Percentiles rank a stretch among this genome's conserved stretches.
Evolutionary conservation across 768 basidiomycete species (phyloP).

Genomic region (Amanita jacksonii): DNA sequence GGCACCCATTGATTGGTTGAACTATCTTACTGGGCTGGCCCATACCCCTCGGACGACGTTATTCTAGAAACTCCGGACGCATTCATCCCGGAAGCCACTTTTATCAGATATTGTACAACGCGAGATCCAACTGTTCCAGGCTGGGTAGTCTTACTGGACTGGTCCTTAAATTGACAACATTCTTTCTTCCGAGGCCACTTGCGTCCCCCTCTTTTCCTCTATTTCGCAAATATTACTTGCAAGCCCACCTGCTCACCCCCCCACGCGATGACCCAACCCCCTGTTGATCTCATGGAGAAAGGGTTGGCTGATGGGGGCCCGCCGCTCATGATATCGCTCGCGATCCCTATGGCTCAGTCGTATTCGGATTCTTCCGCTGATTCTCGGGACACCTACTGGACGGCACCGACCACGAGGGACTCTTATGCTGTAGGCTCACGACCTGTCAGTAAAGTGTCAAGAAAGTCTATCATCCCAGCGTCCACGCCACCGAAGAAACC

Average conservation of each 20-base stretch:
- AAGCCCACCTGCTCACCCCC: background rate
- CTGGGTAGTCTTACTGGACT: no score
- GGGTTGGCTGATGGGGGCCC: background rate
- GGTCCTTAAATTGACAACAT: no score
- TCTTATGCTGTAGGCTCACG: background rate
- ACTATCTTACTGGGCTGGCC: no score
- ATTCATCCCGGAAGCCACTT: no score
- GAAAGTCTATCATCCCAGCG: background rate
- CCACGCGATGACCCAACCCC: slow-evolving; percentile 12
- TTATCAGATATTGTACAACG: no score
- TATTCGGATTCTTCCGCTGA: slow-evolving; percentile 10
- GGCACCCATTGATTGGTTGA: no score
- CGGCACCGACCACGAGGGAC: slow-evolving; percentile 1
- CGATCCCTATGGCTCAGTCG: slow-evolving; percentile 6
- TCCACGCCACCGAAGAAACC: slow-evolving; percentile 13
- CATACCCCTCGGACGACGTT: no score
- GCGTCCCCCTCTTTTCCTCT: slow-evolving; percentile 1
- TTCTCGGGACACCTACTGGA: slow-evolving; percentile 7
- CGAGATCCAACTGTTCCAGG: no score
- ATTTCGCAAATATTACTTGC: background rate
- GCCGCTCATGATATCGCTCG: background rate
- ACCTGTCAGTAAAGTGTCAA: slow-evolving; percentile 2
- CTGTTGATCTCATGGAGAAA: slow-evolving; percentile 29
- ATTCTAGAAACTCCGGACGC: no score
- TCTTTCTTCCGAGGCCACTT: no score